These are phyloP conservation scores for Neopestalotiopsis clavispora DNA, from an alignment of 2,329 filamentous ascomycete species.

Conservation along the genomic window DNA sequence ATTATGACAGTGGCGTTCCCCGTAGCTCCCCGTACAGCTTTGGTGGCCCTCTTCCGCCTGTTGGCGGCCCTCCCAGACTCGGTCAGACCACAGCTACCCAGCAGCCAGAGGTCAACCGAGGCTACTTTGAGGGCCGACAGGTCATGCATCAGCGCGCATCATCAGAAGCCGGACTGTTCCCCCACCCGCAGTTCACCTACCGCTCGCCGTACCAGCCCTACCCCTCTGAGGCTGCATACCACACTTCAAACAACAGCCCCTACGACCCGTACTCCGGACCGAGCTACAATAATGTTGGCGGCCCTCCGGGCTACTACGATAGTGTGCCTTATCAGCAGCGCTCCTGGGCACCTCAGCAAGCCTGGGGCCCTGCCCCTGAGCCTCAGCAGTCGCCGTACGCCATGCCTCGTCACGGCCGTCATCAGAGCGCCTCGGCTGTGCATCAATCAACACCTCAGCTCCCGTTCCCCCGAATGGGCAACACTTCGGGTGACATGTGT, in stretches of 20 bases:
- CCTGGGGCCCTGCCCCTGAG: slow-evolving; percentile 13
- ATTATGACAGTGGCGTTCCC: slow-evolving; percentile 25
- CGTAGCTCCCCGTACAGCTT: slow-evolving; percentile 25
- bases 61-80: slow-evolving; percentile 28
- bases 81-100: slow-evolving; percentile 23
- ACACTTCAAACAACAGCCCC: slow-evolving; percentile 19
- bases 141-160: slow-evolving; percentile 35
- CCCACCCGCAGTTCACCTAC: slow-evolving; percentile 25
- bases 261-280: slow-evolving; percentile 26
- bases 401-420: slow-evolving; percentile 31
- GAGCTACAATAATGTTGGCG: slow-evolving; percentile 14
- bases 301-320: slow-evolving; percentile 29
- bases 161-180: slow-evolving; percentile 30
- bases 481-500: not conserved
- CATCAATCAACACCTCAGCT: slow-evolving; percentile 20
- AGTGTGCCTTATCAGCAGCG: slow-evolving; percentile 21
- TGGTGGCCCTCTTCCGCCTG: slow-evolving; percentile 25
- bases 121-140: slow-evolving; percentile 26
- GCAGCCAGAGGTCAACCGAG: slow-evolving; percentile 25
- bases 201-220: slow-evolving; percentile 24
- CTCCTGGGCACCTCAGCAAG: slow-evolving; percentile 22
- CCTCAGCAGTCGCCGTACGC: slow-evolving; percentile 11
- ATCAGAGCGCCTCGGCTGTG: slow-evolving; percentile 35
- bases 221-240: slow-evolving; percentile 23
- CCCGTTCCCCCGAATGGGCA: slow-evolving; percentile 18